Percentiles rank a stretch among this genome's conserved stretches.
Evolutionary conservation across 306 rosid species (phyloP).

Genomic region (Cucumis hystrix): DNA sequence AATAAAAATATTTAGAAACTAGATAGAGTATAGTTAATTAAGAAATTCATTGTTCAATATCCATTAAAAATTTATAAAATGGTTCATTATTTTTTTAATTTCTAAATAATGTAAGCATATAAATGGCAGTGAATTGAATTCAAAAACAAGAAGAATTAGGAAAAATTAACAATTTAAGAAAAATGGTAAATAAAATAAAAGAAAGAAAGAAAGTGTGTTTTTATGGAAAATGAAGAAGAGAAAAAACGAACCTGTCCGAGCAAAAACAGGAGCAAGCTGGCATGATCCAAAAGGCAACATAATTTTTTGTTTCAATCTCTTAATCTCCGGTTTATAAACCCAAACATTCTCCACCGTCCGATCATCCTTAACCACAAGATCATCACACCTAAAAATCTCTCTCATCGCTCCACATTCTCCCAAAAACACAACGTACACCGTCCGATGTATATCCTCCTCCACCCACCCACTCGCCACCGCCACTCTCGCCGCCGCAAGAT

Average conservation of each 20-base stretch:
- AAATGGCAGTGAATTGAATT: neutral
- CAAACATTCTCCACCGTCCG: conserved; percentile 17
- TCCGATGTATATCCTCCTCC: conserved; percentile 14
- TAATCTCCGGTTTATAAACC: conserved; percentile 54
- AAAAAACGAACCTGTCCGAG: conserved; percentile 37
- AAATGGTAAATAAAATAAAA: neutral
- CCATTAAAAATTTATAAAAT: too few relatives aligned
- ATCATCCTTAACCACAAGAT: conserved; percentile 17
- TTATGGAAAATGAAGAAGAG: neutral
- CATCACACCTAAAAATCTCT: conserved; percentile 84
- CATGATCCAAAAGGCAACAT: conserved; percentile 77
- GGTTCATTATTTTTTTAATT: too few relatives aligned
- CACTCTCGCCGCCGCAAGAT: conserved; percentile 66
- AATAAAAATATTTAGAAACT: too few relatives aligned
- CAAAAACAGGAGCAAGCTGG: conserved; percentile 45
- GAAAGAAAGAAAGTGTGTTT: neutral
- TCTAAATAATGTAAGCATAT: neutral
- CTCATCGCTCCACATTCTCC: conserved; percentile 75
- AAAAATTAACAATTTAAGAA: too few relatives aligned
- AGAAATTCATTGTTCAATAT: too few relatives aligned
- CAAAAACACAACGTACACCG: conserved; percentile 46
- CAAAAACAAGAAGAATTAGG: neutral
- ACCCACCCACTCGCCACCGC: conserved; percentile 40
- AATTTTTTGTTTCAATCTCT: conserved; percentile 40
- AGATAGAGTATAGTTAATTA: too few relatives aligned